These are phyloP conservation scores for Meira miltonrushii DNA, from an alignment of 1,284 basidiomycete genomes.

Conservation along the genomic window DNA sequence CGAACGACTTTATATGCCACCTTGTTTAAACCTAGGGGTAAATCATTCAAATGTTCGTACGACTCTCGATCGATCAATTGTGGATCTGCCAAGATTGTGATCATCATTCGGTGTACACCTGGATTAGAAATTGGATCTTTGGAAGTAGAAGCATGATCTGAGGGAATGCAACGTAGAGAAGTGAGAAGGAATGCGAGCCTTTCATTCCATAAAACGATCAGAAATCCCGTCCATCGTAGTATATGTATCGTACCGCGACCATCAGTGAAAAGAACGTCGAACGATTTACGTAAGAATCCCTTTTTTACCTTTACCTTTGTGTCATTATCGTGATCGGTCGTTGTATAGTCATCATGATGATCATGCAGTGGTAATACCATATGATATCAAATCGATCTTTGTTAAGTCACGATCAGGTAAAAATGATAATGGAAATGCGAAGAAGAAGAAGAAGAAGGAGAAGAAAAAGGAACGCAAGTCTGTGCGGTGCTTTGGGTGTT, in stretches of 20 bases:
- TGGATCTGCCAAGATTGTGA: constrained; percentile 54
- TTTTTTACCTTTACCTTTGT: no score
- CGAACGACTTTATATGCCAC: background rate
- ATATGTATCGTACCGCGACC: constrained; percentile 5
- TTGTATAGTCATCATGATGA: no score
- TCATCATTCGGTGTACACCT: background rate
- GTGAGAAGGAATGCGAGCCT: background rate
- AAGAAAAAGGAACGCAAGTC: no score
- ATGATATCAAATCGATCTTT: no score
- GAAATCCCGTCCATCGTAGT: background rate
- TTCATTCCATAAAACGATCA: constrained; percentile 9
- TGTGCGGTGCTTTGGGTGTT: no score
- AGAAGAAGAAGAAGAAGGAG: no score
- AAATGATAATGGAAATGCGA: no score
- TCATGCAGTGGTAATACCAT: no score
- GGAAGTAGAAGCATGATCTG: background rate
- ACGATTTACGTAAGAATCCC: no score
- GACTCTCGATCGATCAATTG: constrained; percentile 14
- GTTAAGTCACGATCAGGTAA: no score
- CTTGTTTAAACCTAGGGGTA: background rate
- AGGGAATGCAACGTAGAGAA: constrained; percentile 3
- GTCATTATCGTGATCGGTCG: no score
- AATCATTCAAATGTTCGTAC: constrained; percentile 11
- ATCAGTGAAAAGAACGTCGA: background rate
- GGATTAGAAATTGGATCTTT: background rate